phyloP scores from a whole-genome alignment of 805 yeast genomes.

The Candida sanyiensis region DNA sequence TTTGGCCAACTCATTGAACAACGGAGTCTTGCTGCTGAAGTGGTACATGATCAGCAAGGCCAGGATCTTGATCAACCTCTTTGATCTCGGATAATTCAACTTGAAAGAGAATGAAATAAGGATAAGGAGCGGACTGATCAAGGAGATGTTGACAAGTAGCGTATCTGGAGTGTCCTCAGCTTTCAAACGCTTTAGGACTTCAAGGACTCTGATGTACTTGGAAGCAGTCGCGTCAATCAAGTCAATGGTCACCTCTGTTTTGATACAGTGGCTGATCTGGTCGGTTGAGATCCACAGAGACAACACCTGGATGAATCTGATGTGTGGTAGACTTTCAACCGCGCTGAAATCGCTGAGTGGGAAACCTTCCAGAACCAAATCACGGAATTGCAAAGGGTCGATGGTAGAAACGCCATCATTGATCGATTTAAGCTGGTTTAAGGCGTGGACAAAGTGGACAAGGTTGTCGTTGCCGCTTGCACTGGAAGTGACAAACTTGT shows the following conservation, averaged over 20 bases:
- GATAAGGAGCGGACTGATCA: conserved; percentile 23
- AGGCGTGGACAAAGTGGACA: conserved; percentile 4
- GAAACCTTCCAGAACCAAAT: background rate
- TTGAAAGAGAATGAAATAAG: conserved; percentile 22
- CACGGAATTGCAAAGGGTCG: background rate
- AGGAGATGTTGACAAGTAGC: conserved; percentile 14
- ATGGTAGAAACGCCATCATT: conserved; percentile 7
- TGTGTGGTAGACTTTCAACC: background rate
- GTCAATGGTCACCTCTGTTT: conserved; percentile 10
- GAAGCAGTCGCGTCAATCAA: conserved; percentile 13
- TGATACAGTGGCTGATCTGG: conserved; percentile 15
- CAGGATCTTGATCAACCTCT: conserved; percentile 16
- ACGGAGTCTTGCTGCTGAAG: conserved; percentile 5
- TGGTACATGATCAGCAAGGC: conserved; percentile 15
- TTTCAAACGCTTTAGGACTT: conserved; percentile 11
- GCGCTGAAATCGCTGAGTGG: conserved; percentile 2
- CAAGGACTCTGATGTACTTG: conserved; percentile 12
- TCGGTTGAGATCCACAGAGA: conserved; percentile 17
- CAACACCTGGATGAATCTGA: conserved; percentile 9
- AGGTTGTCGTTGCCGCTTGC: background rate
- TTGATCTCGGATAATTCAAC: conserved; percentile 11
- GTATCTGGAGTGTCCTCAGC: background rate
- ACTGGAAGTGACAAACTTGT: background rate
- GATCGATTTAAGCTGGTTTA: conserved; percentile 12
- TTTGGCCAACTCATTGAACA: conserved; percentile 13